Conservation (phyloP, 306 rosid species). For the Fragaria ananassa region DNA sequence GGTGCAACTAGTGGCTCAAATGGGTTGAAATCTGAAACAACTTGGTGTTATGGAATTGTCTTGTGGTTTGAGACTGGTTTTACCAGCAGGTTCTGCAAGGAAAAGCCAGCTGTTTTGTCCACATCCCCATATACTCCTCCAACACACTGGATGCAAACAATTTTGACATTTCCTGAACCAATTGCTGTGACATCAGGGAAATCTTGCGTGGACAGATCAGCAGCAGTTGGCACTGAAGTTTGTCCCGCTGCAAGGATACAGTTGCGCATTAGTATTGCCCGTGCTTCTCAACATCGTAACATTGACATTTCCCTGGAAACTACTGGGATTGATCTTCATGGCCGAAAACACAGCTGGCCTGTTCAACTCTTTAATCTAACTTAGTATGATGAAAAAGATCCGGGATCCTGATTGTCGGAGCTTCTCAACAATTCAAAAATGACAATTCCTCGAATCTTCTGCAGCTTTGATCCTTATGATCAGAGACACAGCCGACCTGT, state of each 20-base stretch:
- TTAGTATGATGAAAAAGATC: slow-evolving; percentile 24
- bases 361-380: slow-evolving; percentile 54
- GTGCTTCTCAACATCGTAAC: slow-evolving; percentile 78
- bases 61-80: slow-evolving; percentile 95
- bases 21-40: slow-evolving; percentile 36
- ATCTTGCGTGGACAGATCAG: slow-evolving; percentile 23
- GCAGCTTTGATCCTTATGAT: slow-evolving; percentile 39
- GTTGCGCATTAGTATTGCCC: slow-evolving; percentile 78
- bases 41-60: slow-evolving; percentile 70
- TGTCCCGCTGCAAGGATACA: slow-evolving; percentile 60
- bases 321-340: slow-evolving; percentile 48
- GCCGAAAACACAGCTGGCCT: slow-evolving; percentile 59
- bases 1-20: slow-evolving; percentile 17
- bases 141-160: slow-evolving; percentile 90
- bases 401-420: slow-evolving; percentile 37
- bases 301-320: slow-evolving; percentile 89
- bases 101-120: slow-evolving; percentile 62
- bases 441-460: slow-evolving; percentile 53
- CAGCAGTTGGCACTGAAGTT: slow-evolving; percentile 51
- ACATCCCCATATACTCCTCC: slow-evolving; percentile 70
- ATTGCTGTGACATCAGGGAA: slow-evolving; percentile 49
- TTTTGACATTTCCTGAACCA: slow-evolving; percentile 77
- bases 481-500: slow-evolving; percentile 29
- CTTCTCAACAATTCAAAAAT: slow-evolving; percentile 54
- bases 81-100: slow-evolving; percentile 79